Conservation (phyloP, 2,329 filamentous ascomycete genomes). For the Trichophyton benhamiae region DNA sequence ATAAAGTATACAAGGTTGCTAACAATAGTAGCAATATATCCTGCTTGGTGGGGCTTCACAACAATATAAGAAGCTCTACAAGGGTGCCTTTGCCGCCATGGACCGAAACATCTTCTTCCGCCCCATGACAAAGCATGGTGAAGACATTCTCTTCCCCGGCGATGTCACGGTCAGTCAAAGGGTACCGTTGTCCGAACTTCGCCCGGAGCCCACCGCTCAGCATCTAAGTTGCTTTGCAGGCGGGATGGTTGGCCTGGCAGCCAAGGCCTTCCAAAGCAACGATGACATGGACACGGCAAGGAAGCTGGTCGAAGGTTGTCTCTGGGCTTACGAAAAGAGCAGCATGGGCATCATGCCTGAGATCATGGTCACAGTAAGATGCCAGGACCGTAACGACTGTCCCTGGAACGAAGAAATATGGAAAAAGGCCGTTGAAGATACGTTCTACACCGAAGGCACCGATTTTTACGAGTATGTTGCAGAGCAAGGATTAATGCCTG, state of each 20-base stretch:
- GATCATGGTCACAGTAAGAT: slow-evolving; percentile 32
- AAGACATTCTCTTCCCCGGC: slow-evolving; percentile 63
- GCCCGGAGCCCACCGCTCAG: slow-evolving; percentile 34
- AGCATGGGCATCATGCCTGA: slow-evolving; percentile 45
- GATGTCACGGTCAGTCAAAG: slow-evolving; percentile 33
- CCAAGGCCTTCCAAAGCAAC: slow-evolving; percentile 39
- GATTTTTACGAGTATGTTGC: slow-evolving; percentile 4
- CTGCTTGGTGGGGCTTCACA: slow-evolving; percentile 53
- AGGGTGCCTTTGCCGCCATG: slow-evolving; percentile 52
- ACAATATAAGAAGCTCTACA: slow-evolving; percentile 57
- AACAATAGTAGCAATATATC: slow-evolving; percentile 33
- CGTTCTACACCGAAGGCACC: background rate
- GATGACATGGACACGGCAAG: slow-evolving; percentile 38
- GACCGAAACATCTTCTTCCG: slow-evolving; percentile 65
- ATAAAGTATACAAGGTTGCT: background rate
- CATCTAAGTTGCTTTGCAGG: slow-evolving; percentile 45
- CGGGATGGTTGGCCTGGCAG: slow-evolving; percentile 45
- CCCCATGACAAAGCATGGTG: slow-evolving; percentile 56
- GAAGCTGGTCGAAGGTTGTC: slow-evolving; percentile 43
- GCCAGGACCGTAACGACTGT: slow-evolving; percentile 16
- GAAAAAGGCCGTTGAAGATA: slow-evolving; percentile 1
- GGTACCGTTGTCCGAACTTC: slow-evolving; percentile 17
- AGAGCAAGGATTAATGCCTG: slow-evolving; percentile 8
- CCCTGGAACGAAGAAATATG: slow-evolving; percentile 10
- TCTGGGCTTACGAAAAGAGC: slow-evolving; percentile 42